phyloP scores from a whole-genome alignment of 140 eudicot genomes.

The Flaveria floridana region DNA sequence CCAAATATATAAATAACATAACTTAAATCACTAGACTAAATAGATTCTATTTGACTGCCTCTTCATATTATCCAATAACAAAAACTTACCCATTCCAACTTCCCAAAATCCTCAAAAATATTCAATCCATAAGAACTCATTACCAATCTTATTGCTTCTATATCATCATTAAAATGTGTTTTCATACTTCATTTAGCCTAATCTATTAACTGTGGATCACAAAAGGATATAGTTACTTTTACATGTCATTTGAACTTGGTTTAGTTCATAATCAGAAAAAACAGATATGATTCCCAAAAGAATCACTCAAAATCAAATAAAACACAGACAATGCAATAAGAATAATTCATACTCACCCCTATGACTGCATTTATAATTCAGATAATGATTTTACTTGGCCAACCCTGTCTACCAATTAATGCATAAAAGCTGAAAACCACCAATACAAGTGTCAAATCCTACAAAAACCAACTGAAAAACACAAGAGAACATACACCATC shows the following conservation, averaged over 20 bases:
- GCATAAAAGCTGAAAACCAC: slow-evolving; percentile 18
- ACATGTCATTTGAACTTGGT: too few species aligned
- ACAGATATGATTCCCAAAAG: not conserved
- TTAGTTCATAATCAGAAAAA: too few species aligned
- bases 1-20: too few species aligned
- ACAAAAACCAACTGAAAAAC: slow-evolving; percentile 19
- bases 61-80: not conserved
- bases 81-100: not conserved
- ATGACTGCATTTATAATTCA: not conserved
- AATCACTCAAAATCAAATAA: not conserved
- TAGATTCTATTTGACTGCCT: not conserved
- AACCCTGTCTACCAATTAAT: not conserved
- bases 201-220: too few species aligned
- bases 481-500: slow-evolving; percentile 27
- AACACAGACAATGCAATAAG: not conserved
- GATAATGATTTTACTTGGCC: not conserved
- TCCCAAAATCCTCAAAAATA: not conserved
- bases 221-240: too few species aligned
- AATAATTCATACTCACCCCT: not conserved
- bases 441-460: slow-evolving; percentile 30
- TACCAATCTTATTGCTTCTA: not conserved
- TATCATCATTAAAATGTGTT: too few species aligned
- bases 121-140: not conserved
- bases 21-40: too few species aligned
- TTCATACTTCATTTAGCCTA: too few species aligned